These are phyloP conservation scores for Westerdykella sp. DNA, from an alignment of 2,329 filamentous ascomycete species.

Conservation along the genomic window DNA sequence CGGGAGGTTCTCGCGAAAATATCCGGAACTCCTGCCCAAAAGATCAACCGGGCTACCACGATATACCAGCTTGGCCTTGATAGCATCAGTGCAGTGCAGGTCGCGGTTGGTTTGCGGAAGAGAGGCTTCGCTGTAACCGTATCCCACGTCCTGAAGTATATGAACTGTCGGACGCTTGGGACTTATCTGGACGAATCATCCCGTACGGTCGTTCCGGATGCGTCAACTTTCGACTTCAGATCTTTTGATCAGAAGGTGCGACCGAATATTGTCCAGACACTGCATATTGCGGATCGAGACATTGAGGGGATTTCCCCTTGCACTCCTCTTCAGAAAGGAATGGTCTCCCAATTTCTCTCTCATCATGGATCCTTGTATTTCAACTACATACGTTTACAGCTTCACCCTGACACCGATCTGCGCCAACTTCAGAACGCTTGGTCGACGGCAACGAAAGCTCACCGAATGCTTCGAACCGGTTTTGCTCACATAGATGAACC, in stretches of 20 bases:
- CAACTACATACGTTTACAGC: conserved; percentile 58
- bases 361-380: conserved; percentile 66
- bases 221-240: conserved; percentile 42
- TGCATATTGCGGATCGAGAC: conserved; percentile 24
- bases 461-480: conserved; percentile 71
- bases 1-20: conserved; percentile 54
- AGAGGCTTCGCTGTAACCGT: conserved; percentile 55
- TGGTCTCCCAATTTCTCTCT: conserved; percentile 67
- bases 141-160: conserved; percentile 64
- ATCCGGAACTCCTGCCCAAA: conserved; percentile 45
- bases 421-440: conserved; percentile 53
- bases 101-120: conserved; percentile 62
- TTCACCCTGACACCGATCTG: conserved; percentile 41
- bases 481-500: conserved; percentile 59
- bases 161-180: conserved; percentile 31
- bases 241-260: conserved; percentile 46
- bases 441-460: conserved; percentile 46
- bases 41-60: conserved; percentile 57
- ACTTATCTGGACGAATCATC: conserved; percentile 8
- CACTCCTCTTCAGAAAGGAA: conserved; percentile 71
- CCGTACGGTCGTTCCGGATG: neutral
- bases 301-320: conserved; percentile 65
- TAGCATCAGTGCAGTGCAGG: conserved; percentile 78
- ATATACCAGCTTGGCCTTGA: conserved; percentile 88
- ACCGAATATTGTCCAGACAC: conserved; percentile 23